Conservation (phyloP, 495 filamentous ascomycete genomes). For the Xylaria castorea region DNA sequence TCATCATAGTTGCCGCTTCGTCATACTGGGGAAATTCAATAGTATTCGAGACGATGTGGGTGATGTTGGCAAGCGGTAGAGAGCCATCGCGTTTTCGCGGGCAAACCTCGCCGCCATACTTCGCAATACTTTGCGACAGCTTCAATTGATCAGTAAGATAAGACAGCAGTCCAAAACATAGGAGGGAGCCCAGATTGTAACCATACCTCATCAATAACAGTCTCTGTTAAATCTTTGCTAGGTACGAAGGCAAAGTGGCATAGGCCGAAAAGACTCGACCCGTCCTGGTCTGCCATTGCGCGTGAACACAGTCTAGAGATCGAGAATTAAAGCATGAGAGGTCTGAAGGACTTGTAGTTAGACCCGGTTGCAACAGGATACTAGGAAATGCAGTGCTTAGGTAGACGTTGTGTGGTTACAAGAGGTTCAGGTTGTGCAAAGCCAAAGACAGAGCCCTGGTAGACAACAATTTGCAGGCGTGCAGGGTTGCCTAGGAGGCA, state of each 20-base stretch:
- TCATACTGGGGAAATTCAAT: constrained; percentile 88
- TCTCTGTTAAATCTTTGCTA: constrained; percentile 50
- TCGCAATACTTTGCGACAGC: constrained; percentile 52
- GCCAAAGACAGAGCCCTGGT: neutral
- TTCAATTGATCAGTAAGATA: constrained; percentile 49
- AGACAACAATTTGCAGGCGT: constrained; percentile 14
- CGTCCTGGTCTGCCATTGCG: constrained; percentile 50
- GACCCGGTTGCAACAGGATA: neutral
- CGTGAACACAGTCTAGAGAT: neutral
- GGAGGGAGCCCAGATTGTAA: neutral
- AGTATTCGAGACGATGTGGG: constrained; percentile 83
- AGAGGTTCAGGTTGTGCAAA: neutral
- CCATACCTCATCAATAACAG: constrained; percentile 52
- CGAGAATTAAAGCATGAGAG: constrained; percentile 11
- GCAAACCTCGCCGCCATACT: constrained; percentile 63
- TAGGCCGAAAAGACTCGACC: constrained; percentile 41
- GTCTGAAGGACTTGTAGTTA: neutral
- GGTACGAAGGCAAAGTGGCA: constrained; percentile 55
- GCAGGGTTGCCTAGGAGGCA: constrained; percentile 13
- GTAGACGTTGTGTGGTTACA: neutral
- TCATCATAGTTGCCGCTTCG: constrained; percentile 71
- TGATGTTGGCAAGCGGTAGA: constrained; percentile 65
- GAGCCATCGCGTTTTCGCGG: constrained; percentile 51
- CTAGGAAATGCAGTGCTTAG: constrained; percentile 7
- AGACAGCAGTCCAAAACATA: neutral